phyloP scores from a whole-genome alignment of 73 alveolate species.

The Tetrahymena thermophila region DNA sequence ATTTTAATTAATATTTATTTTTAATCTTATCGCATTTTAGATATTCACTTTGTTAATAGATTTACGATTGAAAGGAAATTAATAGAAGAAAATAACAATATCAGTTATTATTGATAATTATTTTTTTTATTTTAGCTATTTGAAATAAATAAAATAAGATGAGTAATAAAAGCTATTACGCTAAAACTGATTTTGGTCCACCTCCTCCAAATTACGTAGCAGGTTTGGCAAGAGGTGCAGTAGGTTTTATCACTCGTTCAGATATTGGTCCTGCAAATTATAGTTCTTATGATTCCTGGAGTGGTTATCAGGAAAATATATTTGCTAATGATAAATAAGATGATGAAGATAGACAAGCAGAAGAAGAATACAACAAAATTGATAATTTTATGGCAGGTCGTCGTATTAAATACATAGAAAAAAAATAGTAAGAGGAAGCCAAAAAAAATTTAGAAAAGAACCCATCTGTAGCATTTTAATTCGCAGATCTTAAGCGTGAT shows the following conservation, averaged over 20 bases:
- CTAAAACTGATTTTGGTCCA: constrained; percentile 57
- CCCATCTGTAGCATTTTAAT: constrained; percentile 1
- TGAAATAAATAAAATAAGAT: neutral
- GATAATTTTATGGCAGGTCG: neutral
- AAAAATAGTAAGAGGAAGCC: neutral
- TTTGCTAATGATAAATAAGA: neutral
- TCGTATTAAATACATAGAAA: neutral
- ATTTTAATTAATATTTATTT: too few relatives aligned
- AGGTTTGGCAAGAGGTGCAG: constrained; percentile 80
- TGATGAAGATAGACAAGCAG: neutral
- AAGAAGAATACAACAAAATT: neutral
- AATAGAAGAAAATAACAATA: neutral
- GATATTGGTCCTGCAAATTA: constrained; percentile 68
- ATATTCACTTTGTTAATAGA: neutral
- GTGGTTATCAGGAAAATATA: constrained; percentile 17
- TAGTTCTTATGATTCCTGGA: constrained; percentile 15
- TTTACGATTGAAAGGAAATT: neutral
- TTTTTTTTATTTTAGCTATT: neutral
- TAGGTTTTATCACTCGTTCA: constrained; percentile 71
- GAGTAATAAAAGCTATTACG: neutral
- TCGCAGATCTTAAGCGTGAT: neutral
- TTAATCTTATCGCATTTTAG: neutral
- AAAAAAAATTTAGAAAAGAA: neutral
- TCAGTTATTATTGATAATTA: neutral
- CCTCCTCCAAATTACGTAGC: constrained; percentile 70